phyloP scores from a whole-genome alignment of 1,139 yeast genomes.

The Entelexis sorbosivorans region DNA sequence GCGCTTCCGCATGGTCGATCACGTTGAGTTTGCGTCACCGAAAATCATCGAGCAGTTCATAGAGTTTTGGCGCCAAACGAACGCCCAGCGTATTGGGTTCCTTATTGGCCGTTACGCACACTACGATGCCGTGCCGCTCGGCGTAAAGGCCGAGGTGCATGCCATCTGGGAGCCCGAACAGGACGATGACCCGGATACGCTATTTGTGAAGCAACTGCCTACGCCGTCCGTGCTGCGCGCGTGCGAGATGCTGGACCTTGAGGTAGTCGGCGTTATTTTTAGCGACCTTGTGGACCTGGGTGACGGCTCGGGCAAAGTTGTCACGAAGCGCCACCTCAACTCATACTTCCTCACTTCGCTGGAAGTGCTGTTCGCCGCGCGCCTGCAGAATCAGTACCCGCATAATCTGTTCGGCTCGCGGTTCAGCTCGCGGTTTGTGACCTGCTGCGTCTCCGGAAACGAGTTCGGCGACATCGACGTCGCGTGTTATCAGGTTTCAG shows the following conservation, averaged over 20 bases:
- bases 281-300: slow-evolving; percentile 89
- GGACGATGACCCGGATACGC: slow-evolving; percentile 72
- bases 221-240: slow-evolving; percentile 23
- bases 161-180: slow-evolving; percentile 93
- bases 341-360: slow-evolving; percentile 79
- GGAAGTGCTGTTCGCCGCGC: slow-evolving; percentile 79
- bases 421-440: slow-evolving; percentile 81
- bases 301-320: slow-evolving; percentile 71
- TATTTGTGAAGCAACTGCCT: slow-evolving; percentile 48
- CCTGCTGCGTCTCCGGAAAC: slow-evolving; percentile 88
- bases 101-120: slow-evolving; percentile 70
- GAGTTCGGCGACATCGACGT: slow-evolving; percentile 80
- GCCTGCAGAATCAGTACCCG: slow-evolving; percentile 58
- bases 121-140: slow-evolving; percentile 69
- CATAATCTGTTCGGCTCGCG: slow-evolving; percentile 41
- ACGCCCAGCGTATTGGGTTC: slow-evolving; percentile 76
- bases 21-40: slow-evolving; percentile 77
- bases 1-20: slow-evolving; percentile 90
- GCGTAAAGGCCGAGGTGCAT: slow-evolving; percentile 87
- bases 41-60: slow-evolving; percentile 68
- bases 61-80: slow-evolving; percentile 83
- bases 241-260: slow-evolving; percentile 44
- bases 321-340: slow-evolving; percentile 86
- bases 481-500: slow-evolving; percentile 78
- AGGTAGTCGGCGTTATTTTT: slow-evolving; percentile 71